Evolutionary conservation across 768 basidiomycete genomes (phyloP).

Genomic region (Termitomyces sp.): DNA sequence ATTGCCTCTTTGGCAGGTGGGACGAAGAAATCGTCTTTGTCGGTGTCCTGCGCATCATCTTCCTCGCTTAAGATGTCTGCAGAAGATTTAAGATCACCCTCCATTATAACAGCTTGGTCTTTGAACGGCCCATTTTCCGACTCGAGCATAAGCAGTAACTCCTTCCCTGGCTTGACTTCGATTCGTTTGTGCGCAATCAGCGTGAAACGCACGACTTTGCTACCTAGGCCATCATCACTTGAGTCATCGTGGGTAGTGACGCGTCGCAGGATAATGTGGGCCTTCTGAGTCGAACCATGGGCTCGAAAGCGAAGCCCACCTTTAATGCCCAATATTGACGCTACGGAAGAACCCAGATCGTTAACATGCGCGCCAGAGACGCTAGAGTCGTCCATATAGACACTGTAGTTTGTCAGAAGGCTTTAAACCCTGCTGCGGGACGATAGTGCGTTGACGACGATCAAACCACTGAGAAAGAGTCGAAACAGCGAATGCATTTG

Average conservation of each 20-base stretch:
- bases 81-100: conserved; percentile 41
- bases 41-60: conserved; percentile 34
- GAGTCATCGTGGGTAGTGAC: conserved; percentile 47
- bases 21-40: conserved; percentile 33
- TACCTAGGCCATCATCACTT: conserved; percentile 35
- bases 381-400: conserved; percentile 36
- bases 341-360: conserved; percentile 30
- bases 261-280: conserved; percentile 66
- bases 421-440: conserved; percentile 7
- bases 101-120: conserved; percentile 56
- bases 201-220: conserved; percentile 49
- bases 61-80: conserved; percentile 37
- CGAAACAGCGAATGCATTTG: background rate
- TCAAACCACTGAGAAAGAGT: conserved; percentile 10
- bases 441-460: conserved; percentile 3
- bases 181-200: conserved; percentile 69
- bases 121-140: conserved; percentile 50
- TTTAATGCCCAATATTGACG: conserved; percentile 60
- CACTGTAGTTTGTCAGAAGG: conserved; percentile 5
- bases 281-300: conserved; percentile 64
- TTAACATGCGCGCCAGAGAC: conserved; percentile 29
- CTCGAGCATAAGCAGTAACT: conserved; percentile 59
- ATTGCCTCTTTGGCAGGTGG: conserved; percentile 33
- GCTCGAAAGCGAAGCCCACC: conserved; percentile 60
- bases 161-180: conserved; percentile 68